phyloP scores from a whole-genome alignment of 1,284 basidiomycete genomes.

The Boletus smithii region DNA sequence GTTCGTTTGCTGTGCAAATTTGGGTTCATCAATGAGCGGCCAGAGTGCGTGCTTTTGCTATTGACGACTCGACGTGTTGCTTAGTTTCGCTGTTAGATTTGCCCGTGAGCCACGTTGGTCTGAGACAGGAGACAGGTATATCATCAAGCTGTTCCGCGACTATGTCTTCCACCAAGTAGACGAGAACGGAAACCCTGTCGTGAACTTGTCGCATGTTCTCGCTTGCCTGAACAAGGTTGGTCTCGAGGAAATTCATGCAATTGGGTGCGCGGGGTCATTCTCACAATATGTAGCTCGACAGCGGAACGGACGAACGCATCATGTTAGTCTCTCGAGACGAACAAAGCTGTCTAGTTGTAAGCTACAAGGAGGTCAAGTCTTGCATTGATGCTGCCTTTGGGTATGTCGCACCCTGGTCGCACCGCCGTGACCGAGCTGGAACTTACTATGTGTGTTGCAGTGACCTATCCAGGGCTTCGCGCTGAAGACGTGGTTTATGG shows the following conservation, averaged over 20 bases:
- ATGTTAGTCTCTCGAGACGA: slow-evolving; percentile 95
- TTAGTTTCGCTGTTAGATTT: slow-evolving; percentile 56
- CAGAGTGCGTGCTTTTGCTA: slow-evolving; percentile 64
- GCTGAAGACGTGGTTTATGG: slow-evolving; percentile 17
- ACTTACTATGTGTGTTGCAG: slow-evolving; percentile 4
- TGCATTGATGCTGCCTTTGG: slow-evolving; percentile 81
- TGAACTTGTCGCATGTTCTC: slow-evolving; percentile 90
- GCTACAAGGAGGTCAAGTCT: slow-evolving; percentile 87
- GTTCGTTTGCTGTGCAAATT: slow-evolving; percentile 92
- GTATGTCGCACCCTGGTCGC: slow-evolving; percentile 10
- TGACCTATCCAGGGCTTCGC: slow-evolving; percentile 29
- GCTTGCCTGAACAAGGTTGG: slow-evolving; percentile 85
- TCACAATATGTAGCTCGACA: slow-evolving; percentile 66
- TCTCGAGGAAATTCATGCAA: slow-evolving; percentile 1
- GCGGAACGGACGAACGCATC: slow-evolving; percentile 88
- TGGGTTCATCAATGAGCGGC: slow-evolving; percentile 97
- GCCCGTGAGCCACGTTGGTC: slow-evolving; percentile 95
- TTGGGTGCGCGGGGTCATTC: slow-evolving; percentile 1
- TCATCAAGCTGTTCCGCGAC: slow-evolving; percentile 97
- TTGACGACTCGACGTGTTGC: neutral
- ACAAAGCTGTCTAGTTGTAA: slow-evolving; percentile 94
- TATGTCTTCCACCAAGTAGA: slow-evolving; percentile 98
- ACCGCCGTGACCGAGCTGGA: neutral
- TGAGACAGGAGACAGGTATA: slow-evolving; percentile 96
- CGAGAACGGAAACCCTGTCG: slow-evolving; percentile 83